Base-by-base conservation (phyloP, 495 filamentous ascomycete species). In the Podospora bellae-mahoneyi region DNA sequence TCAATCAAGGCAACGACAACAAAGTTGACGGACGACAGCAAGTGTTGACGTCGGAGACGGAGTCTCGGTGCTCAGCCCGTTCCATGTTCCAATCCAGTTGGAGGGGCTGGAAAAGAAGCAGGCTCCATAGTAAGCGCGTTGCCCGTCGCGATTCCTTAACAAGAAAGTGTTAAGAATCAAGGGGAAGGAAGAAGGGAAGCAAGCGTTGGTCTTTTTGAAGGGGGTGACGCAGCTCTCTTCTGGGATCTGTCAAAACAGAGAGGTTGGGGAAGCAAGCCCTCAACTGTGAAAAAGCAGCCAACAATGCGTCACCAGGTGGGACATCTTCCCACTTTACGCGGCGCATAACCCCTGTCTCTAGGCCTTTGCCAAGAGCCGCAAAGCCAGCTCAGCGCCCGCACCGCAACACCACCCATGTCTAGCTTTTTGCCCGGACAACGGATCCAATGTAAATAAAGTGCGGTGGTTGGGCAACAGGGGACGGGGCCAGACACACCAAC, bases 391-490 rank as follows among this genome's bases (percentile, higher is more conserved):
- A 32, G 30, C 30, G 30, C 30, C 23, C 23, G 23, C 23, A 23
- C 23, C 23, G 23, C 68, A 60, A 32, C 62, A 26, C 66, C 66
- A 65, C 48, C 67, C 65, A 64, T 32, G 64, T 53, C 55, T 57
- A 26, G 44, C 30, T 32, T 7, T 60, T 44, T 75, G 72, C 55
- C 75, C 68, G 70, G 75, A 58, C 75, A 77, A 77, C 73, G 67
- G 62, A 57, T 44, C 64, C 64, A 63, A 71, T 73, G 75, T 77
- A 75, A 77, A 77, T 73, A 77, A 76, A 73, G 67, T 67, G 30
- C 63, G 75, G 74, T 76, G 75, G 75, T 76, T 76, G 72, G 75
- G 75, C 65, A 69, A 73, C 69, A 60, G 18, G 18, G 9, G 16
- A 28, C 28, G 48, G 32, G 32, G 61, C 28, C 60, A 44, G 18